phyloP scores from a whole-genome alignment of 768 basidiomycete genomes.

The Tylopilus subfusipes region DNA sequence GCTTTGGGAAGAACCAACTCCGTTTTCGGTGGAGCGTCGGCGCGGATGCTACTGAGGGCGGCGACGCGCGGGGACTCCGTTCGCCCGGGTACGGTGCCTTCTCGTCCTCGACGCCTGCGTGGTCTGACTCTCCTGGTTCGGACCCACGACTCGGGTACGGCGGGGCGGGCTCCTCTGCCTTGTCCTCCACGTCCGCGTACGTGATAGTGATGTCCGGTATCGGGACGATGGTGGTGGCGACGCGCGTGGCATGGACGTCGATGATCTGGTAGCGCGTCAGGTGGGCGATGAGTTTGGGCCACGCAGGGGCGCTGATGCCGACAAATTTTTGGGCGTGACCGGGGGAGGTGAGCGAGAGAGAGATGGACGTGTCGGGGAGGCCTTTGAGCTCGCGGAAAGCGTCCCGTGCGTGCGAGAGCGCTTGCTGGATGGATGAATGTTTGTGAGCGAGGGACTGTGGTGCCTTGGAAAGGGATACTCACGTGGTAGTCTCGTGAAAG shows the following conservation, averaged over 20 bases:
- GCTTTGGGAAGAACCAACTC: slow-evolving; percentile 18
- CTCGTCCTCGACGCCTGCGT: slow-evolving; percentile 1
- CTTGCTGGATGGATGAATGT: slow-evolving; percentile 36
- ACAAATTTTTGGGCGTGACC: slow-evolving; percentile 35
- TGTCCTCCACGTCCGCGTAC: slow-evolving; percentile 16
- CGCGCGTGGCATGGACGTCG: slow-evolving; percentile 34
- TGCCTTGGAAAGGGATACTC: slow-evolving; percentile 14
- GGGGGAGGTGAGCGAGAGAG: slow-evolving; percentile 40
- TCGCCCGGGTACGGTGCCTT: slow-evolving; percentile 4
- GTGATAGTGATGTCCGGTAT: slow-evolving; percentile 33
- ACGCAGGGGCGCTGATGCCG: slow-evolving; percentile 51
- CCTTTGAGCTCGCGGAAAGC: slow-evolving; percentile 44
- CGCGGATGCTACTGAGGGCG: neutral
- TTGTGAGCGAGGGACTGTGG: neutral
- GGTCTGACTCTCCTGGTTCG: no score
- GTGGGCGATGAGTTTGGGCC: slow-evolving; percentile 40
- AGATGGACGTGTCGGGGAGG: slow-evolving; percentile 39
- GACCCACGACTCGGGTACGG: slow-evolving; percentile 28
- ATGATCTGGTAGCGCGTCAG: slow-evolving; percentile 48
- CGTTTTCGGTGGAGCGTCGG: slow-evolving; percentile 2
- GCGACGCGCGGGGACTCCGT: no score
- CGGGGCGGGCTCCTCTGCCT: slow-evolving; percentile 33
- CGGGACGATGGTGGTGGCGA: neutral
- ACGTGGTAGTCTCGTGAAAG: slow-evolving; percentile 44
- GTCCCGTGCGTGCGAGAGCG: slow-evolving; percentile 46